Evolutionary conservation across 495 filamentous ascomycete species (phyloP).

Genomic region (Talaromyces ruber): DNA sequence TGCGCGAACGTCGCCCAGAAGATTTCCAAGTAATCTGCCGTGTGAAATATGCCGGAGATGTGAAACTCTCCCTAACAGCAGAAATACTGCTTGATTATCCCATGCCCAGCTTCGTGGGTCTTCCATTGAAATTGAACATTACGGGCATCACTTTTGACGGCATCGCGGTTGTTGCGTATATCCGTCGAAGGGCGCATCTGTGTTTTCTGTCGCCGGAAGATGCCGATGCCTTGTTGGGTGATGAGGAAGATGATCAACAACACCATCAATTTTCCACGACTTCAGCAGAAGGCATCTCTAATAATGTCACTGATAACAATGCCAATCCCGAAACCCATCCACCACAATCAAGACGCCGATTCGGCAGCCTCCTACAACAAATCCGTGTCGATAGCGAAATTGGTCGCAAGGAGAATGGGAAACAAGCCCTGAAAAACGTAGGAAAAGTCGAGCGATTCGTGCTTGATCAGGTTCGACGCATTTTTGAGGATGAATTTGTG

Average conservation of each 20-base stretch:
- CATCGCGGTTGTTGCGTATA: conserved; percentile 82
- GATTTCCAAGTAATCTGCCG: conserved; percentile 89
- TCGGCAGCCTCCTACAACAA: conserved; percentile 73
- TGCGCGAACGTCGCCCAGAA: conserved; percentile 32
- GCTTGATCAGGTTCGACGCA: conserved; percentile 87
- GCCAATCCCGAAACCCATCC: conserved; percentile 7
- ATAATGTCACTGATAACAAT: conserved; percentile 17
- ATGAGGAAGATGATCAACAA: conserved; percentile 29
- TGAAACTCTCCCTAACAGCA: conserved; percentile 79
- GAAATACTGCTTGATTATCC: conserved; percentile 96
- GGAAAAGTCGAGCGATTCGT: conserved; percentile 98
- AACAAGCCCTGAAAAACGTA: conserved; percentile 94
- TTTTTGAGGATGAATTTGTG: conserved; percentile 97
- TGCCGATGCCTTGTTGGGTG: conserved; percentile 56
- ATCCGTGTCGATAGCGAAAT: conserved; percentile 97
- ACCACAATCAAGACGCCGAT: conserved; percentile 25
- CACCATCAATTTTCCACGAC: neutral
- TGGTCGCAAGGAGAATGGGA: conserved; percentile 79
- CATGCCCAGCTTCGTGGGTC: conserved; percentile 91
- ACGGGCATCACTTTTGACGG: conserved; percentile 93
- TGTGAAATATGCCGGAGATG: conserved; percentile 76
- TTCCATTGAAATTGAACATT: conserved; percentile 85
- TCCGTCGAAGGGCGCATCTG: conserved; percentile 71
- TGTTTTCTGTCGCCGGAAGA: conserved; percentile 89
- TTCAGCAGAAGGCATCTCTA: conserved; percentile 3